Conservation (phyloP, 2,329 filamentous ascomycete genomes). For the Xylariaceae sp. region DNA sequence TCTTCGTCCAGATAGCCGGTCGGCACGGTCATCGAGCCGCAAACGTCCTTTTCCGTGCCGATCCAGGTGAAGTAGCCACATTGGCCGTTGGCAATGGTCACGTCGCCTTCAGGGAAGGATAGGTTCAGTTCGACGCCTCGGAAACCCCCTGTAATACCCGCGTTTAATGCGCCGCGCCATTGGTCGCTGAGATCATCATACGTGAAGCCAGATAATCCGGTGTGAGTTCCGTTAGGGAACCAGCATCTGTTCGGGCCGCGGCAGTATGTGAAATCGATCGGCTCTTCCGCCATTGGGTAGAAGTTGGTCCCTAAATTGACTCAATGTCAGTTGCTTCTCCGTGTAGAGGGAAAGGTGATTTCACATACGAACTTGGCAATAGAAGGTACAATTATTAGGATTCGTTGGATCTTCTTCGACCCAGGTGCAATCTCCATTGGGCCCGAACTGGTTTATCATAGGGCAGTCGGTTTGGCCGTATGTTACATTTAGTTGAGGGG, state of each 20-base stretch:
- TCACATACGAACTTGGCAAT: constrained; percentile 11
- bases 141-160: constrained; percentile 11
- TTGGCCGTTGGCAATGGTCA: constrained; percentile 5
- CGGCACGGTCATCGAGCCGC: constrained; percentile 10
- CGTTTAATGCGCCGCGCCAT: background rate
- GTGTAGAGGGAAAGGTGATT: background rate
- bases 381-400: constrained; percentile 5
- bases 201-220: background rate
- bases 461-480: no score
- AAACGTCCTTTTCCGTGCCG: constrained; percentile 7
- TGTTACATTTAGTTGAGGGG: constrained; percentile 5
- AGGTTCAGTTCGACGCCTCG: background rate
- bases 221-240: constrained; percentile 7
- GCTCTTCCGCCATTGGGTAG: constrained; percentile 6
- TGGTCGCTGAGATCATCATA: background rate
- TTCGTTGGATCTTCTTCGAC: constrained; percentile 2
- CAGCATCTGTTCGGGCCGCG: constrained; percentile 8
- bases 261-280: constrained; percentile 11
- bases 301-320: constrained; percentile 7
- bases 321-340: background rate
- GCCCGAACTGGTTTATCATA: constrained; percentile 1
- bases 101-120: background rate
- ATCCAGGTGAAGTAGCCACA: constrained; percentile 15
- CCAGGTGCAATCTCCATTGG: constrained; percentile 9
- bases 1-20: background rate